Conservation (phyloP, 768 basidiomycete species). For the Dacryopinax primogenitus region DNA sequence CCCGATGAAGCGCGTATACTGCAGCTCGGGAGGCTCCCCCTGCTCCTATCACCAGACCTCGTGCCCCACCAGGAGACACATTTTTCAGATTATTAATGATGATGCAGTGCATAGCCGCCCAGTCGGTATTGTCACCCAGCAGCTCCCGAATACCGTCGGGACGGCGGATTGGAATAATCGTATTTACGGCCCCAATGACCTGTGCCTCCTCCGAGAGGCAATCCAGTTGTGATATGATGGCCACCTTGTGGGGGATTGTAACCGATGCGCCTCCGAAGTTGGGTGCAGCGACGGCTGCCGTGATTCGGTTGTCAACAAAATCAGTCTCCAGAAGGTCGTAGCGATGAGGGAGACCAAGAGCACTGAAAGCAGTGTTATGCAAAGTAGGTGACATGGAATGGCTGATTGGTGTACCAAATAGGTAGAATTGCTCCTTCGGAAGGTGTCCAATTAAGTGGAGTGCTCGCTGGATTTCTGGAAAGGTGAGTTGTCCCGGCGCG, state of each 20-base stretch:
- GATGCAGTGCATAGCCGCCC: slow-evolving; percentile 69
- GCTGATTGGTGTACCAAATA: slow-evolving; percentile 80
- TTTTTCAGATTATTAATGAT: slow-evolving; percentile 21
- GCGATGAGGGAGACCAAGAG: slow-evolving; percentile 69
- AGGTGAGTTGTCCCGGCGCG: slow-evolving; percentile 87
- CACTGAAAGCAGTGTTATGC: slow-evolving; percentile 77
- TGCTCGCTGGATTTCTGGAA: slow-evolving; percentile 71
- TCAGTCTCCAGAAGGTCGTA: slow-evolving; percentile 71
- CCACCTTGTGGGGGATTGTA: slow-evolving; percentile 90
- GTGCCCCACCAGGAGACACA: slow-evolving; percentile 29
- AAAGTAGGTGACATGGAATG: slow-evolving; percentile 86
- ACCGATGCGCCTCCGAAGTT: slow-evolving; percentile 93
- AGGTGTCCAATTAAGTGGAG: slow-evolving; percentile 69
- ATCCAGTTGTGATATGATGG: slow-evolving; percentile 74
- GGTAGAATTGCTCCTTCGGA: slow-evolving; percentile 60
- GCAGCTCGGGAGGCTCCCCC: slow-evolving; percentile 93
- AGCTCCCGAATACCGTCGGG: slow-evolving; percentile 40
- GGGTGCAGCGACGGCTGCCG: slow-evolving; percentile 44
- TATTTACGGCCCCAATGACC: slow-evolving; percentile 90
- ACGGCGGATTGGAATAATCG: slow-evolving; percentile 46
- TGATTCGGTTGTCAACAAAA: slow-evolving; percentile 51
- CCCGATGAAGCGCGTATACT: slow-evolving; percentile 67
- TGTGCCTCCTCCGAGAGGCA: slow-evolving; percentile 65
- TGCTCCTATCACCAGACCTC: slow-evolving; percentile 77
- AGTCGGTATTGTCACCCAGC: slow-evolving; percentile 91